Conservation (phyloP, 1,284 basidiomycete genomes). For the Boletus mariae region DNA sequence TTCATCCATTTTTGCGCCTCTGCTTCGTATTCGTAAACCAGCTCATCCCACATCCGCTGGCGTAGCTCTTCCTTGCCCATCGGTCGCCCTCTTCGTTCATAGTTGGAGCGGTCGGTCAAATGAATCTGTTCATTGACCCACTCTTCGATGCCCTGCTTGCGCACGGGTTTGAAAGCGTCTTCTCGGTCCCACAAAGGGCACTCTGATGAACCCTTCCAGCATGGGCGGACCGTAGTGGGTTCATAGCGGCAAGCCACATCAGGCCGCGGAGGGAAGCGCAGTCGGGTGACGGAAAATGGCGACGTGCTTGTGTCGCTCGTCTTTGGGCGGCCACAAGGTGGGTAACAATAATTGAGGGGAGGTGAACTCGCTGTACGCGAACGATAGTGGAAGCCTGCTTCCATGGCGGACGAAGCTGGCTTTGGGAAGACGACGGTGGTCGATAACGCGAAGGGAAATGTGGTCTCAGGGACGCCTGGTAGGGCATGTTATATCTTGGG, state of each 20-base stretch:
- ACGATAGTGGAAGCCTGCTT: slow-evolving; percentile 29
- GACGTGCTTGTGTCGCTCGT: slow-evolving; percentile 18
- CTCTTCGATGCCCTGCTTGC: slow-evolving; percentile 50
- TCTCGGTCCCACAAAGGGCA: slow-evolving; percentile 56
- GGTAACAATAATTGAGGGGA: slow-evolving; percentile 16
- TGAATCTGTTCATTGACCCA: slow-evolving; percentile 57
- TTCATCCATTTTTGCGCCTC: slow-evolving; percentile 52
- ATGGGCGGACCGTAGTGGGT: slow-evolving; percentile 20
- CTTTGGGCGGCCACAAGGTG: slow-evolving; percentile 21
- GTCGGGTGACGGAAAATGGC: slow-evolving; percentile 17
- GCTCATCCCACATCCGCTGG: slow-evolving; percentile 47
- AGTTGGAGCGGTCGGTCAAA: slow-evolving; percentile 29
- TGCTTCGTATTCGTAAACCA: slow-evolving; percentile 45
- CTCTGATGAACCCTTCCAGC: slow-evolving; percentile 43
- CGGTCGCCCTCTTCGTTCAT: slow-evolving; percentile 19
- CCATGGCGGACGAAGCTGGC: slow-evolving; percentile 19
- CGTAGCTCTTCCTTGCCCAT: slow-evolving; percentile 31
- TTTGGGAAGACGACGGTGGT: slow-evolving; percentile 1
- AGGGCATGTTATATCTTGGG: slow-evolving; percentile 31
- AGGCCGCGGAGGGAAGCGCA: slow-evolving; percentile 23
- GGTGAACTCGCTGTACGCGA: slow-evolving; percentile 22
- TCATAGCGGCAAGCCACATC: slow-evolving; percentile 24
- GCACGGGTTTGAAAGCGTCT: slow-evolving; percentile 41
- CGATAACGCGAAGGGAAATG: slow-evolving; percentile 14
- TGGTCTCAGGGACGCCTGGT: slow-evolving; percentile 16